These are phyloP conservation scores for Chaetothyriales sp. DNA, from an alignment of 2,329 filamentous ascomycete genomes.

Conservation along the genomic window DNA sequence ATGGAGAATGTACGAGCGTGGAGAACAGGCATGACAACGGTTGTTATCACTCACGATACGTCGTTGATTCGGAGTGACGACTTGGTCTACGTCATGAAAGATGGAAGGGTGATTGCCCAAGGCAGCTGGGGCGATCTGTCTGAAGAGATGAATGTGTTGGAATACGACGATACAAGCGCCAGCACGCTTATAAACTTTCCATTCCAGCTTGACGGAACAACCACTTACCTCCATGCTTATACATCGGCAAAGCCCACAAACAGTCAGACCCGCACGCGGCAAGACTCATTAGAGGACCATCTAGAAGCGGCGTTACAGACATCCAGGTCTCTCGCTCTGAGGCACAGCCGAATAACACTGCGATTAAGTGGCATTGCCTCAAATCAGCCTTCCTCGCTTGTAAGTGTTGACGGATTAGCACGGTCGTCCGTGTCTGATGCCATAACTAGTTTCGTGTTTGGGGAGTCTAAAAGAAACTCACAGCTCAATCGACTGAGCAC, in stretches of 20 bases:
- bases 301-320: neutral
- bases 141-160: neutral
- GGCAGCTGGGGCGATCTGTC: neutral
- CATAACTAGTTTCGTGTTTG: neutral
- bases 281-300: neutral
- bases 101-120: slow-evolving; percentile 43
- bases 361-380: neutral
- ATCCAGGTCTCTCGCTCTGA: neutral
- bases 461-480: neutral
- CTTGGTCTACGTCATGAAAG: slow-evolving; percentile 66
- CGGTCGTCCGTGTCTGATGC: too few relatives aligned
- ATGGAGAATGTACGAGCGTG: slow-evolving; percentile 65
- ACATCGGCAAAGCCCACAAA: neutral
- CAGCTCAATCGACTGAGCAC: neutral
- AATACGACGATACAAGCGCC: too few relatives aligned
- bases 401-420: neutral
- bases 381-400: neutral
- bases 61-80: slow-evolving; percentile 59
- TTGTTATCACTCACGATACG: slow-evolving; percentile 86
- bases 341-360: too few relatives aligned
- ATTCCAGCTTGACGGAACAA: neutral
- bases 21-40: slow-evolving; percentile 70
- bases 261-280: neutral
- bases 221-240: neutral
- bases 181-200: too few relatives aligned